Base-by-base conservation (phyloP, 2,329 filamentous ascomycete species). In the Xylariaceae sp. region DNA sequence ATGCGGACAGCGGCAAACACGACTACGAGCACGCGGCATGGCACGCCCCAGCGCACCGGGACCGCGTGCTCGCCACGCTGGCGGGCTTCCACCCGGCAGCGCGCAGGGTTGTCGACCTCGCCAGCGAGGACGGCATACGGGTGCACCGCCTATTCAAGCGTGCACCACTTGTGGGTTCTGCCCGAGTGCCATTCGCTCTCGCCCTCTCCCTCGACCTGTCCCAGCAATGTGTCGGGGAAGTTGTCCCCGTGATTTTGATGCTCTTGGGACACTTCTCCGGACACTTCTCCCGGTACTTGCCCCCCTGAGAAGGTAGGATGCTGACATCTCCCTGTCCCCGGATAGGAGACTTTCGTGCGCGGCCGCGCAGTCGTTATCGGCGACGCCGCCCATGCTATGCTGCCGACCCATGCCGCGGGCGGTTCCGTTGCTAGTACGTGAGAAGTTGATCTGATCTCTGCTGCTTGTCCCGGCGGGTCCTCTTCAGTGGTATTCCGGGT, bases 371-470 rank as follows among this genome's bases (percentile, higher is more conserved):
- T 32, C 14, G 14, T 46, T 8, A 32, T 46, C 1, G 43, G 43
- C 3, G 43, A 46, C 17, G 35, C 38, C 10, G 41, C 39, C 3
- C 43, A 46, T 16, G 35, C 42, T n/a, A 46, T 46, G 43, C 13
- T 46, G 29, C 43, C 43, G 9, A 44, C 43, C 3, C 41, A 46
- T 29, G 43, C 41, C 2, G 43, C 43, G 8, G 43, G 41, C 4
- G 22, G 29, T 5, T 36, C 38, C 1, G 19, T 42, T 7, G 39
- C 39, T 5, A 3, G n/a, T n/a, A n/a, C n/a, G n/a, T n/a, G n/a
- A n/a, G n/a, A n/a, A n/a, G n/a, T n/a, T n/a, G n/a, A n/a, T n/a
- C n/a, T n/a, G n/a, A n/a, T n/a, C n/a, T n/a, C n/a, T n/a, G n/a
- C n/a, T n/a, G n/a, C n/a, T n/a, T n/a, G n/a, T n/a, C n/a, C n/a